These are phyloP conservation scores for Termitomyces sp. DNA, from an alignment of 768 basidiomycete genomes.

Conservation along the genomic window DNA sequence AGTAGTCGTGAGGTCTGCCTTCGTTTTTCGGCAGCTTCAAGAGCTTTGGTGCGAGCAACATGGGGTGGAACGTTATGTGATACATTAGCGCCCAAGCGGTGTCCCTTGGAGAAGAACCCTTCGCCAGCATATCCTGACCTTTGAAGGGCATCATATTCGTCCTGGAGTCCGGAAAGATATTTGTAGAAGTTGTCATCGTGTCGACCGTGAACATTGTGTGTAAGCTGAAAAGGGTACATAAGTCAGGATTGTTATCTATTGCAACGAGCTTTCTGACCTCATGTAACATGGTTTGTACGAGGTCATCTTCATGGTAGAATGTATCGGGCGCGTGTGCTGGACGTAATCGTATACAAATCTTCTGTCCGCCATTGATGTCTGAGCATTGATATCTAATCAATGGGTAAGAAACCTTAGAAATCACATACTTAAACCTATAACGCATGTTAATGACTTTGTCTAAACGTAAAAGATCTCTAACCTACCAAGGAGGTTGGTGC, in stretches of 20 bases:
- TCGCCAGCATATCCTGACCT: slow-evolving; percentile 85
- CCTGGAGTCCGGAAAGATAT: slow-evolving; percentile 64
- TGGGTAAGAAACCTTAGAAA: not conserved
- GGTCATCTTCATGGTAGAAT: slow-evolving; percentile 70
- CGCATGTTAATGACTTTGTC: not conserved
- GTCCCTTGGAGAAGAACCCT: slow-evolving; percentile 81
- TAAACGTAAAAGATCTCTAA: not conserved
- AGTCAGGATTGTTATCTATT: not conserved
- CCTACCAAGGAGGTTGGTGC: slow-evolving; percentile 68
- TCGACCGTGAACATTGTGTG: slow-evolving; percentile 85
- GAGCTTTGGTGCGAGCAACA: slow-evolving; percentile 58
- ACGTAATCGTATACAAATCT: slow-evolving; percentile 80
- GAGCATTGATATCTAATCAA: slow-evolving; percentile 2
- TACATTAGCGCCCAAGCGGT: slow-evolving; percentile 58
- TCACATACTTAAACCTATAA: slow-evolving; percentile 31
- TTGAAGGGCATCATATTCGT: slow-evolving; percentile 79
- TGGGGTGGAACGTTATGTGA: slow-evolving; percentile 67
- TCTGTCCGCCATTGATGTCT: slow-evolving; percentile 78
- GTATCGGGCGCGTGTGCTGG: slow-evolving; percentile 62
- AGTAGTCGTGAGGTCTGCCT: slow-evolving; percentile 37
- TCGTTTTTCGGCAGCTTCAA: slow-evolving; percentile 80
- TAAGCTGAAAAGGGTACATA: slow-evolving; percentile 48
- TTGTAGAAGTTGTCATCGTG: slow-evolving; percentile 86
- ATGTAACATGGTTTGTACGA: slow-evolving; percentile 85
- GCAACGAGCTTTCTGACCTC: slow-evolving; percentile 46